Conservation (phyloP, 2,329 filamentous ascomycete genomes). For the Aspergillus sojae region DNA sequence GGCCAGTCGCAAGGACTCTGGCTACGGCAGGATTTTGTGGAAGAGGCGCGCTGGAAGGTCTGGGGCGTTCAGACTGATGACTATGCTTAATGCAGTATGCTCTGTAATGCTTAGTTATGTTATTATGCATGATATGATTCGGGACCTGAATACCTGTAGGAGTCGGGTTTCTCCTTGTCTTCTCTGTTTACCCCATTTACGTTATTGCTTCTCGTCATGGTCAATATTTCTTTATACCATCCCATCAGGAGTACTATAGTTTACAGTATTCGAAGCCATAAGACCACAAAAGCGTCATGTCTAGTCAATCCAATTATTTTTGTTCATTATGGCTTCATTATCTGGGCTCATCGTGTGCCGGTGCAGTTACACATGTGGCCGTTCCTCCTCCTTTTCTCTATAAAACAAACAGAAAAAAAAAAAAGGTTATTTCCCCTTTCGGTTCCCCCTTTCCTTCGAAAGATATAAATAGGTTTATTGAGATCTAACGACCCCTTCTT, state of each 20-base stretch:
- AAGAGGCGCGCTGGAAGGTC: slow-evolving; percentile 45
- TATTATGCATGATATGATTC: slow-evolving; percentile 3
- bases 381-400: not conserved
- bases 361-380: not conserved
- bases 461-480: slow-evolving; percentile 16
- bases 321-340: not conserved
- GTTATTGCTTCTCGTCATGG: not conserved
- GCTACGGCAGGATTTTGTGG: slow-evolving; percentile 43
- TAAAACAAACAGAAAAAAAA: not conserved
- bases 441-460: not conserved
- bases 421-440: not conserved
- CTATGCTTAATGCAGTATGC: slow-evolving; percentile 10
- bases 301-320: not conserved
- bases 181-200: not conserved
- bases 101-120: not conserved
- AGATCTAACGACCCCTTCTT: slow-evolving; percentile 35
- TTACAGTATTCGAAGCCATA: not conserved
- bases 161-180: not conserved
- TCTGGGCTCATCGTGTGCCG: not conserved
- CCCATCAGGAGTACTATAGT: not conserved
- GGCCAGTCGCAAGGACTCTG: slow-evolving; percentile 35
- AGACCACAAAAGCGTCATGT: not conserved
- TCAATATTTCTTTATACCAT: not conserved
- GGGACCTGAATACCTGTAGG: not conserved
- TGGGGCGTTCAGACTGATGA: slow-evolving; percentile 40